Evolutionary conservation across 129 eudicot genomes (phyloP), one percentile per base, ranked within the genome.

Genomic region (Centaurea solstitialis): DNA sequence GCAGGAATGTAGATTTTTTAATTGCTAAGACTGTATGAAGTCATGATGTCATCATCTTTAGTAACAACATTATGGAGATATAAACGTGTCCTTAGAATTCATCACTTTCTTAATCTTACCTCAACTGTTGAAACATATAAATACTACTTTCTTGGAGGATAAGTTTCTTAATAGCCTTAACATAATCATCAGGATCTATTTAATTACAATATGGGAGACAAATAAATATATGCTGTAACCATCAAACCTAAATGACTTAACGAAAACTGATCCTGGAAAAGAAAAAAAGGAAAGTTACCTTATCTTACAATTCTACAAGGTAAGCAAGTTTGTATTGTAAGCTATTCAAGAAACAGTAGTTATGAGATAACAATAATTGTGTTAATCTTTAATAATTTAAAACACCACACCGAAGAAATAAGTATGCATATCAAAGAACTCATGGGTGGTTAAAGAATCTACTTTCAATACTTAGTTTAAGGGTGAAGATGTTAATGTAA

Each of bases 361-460:
- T 77, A 39, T 76, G 26, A 17, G 65, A 67, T 6, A n/a, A 69
- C 22, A 50, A 53, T 30, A 70, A 35, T 35, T 59, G 7, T 6
- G 57, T 18, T 70, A 47, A 50, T 45, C 69, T 53, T 28, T 20
- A 35, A 53, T 53, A 17, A 45, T 23, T 1, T 22, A 26, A 26
- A 67, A 26, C 20, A 1, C 1, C 21, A 21, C 17, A 1, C 38
- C 9, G 74, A 43, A 68, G 47, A 68, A 26, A 9, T 68, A 23
- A 28, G 41, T 78, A 17, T 68, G 75, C n/a, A 78, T 68, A 78
- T 68, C 62, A 28, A 26, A 45, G 66, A 78, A 40, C 68, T 45
- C 11, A 67, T 15, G 26, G 24, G 74, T 77, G 66, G 12, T n/a
- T n/a, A n/a, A n/a, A n/a, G n/a, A n/a, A n/a, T n/a, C n/a, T n/a